A percentile compares a stretch with the other conserved stretches of the same genome.
These are phyloP conservation scores for Linnemannia hyalina DNA, from an alignment of 192 early-diverging fungal species.

Conservation along the genomic window DNA sequence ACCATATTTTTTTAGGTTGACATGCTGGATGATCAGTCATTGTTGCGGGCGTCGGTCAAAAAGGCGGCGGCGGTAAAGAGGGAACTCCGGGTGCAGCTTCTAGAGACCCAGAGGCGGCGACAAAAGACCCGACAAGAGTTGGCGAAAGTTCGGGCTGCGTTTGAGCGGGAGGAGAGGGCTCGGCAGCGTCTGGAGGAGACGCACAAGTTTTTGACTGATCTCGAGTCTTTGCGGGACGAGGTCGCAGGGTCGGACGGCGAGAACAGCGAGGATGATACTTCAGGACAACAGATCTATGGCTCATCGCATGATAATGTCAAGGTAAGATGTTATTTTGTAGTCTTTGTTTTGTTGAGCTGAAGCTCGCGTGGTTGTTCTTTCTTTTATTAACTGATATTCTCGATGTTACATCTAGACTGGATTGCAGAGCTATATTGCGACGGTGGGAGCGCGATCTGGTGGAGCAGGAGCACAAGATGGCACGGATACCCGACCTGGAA, in stretches of 20 bases:
- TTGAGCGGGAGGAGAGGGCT: conserved; percentile 44
- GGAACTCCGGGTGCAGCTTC: conserved; percentile 30
- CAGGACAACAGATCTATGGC: background rate
- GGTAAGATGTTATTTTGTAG: background rate
- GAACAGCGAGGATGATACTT: background rate
- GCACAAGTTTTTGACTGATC: conserved; percentile 46
- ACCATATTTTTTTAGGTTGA: conserved; percentile 29
- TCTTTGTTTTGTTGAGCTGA: background rate
- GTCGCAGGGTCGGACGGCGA: conserved; percentile 24
- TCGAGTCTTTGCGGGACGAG: conserved; percentile 43
- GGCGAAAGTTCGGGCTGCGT: conserved; percentile 21
- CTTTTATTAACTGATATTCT: background rate
- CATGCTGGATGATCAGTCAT: conserved; percentile 32
- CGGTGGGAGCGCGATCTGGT: conserved; percentile 32
- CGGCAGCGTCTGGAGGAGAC: conserved; percentile 45
- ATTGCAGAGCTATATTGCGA: conserved; percentile 37
- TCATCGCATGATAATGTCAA: background rate
- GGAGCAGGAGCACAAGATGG: background rate
- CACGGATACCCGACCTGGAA: conserved; percentile 12
- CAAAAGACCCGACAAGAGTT: conserved; percentile 32
- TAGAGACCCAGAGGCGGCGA: conserved; percentile 36
- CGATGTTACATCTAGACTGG: conserved; percentile 30
- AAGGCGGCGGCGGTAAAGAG: conserved; percentile 45
- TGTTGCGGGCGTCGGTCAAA: conserved; percentile 34
- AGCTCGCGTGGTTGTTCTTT: background rate